These are phyloP conservation scores for Alternaria sp. DNA, from an alignment of 2,329 filamentous ascomycete genomes.

Conservation along the genomic window DNA sequence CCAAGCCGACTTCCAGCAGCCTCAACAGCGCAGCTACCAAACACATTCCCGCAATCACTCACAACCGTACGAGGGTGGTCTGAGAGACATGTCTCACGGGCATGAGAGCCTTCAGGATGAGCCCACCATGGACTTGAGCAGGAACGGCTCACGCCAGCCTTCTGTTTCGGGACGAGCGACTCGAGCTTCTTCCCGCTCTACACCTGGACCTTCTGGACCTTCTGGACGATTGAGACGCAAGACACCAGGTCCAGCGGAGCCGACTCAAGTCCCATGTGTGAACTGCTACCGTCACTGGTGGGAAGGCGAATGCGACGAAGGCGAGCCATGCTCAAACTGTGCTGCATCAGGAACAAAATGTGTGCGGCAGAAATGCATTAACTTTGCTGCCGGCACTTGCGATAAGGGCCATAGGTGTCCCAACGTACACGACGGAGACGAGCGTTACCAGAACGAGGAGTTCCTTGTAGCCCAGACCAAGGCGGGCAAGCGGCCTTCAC, in stretches of 20 bases:
- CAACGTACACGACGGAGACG: not conserved
- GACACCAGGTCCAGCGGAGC: not conserved
- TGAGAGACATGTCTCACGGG: not conserved
- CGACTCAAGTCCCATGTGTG: not conserved
- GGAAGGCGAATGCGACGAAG: not conserved
- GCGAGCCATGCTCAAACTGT: not conserved
- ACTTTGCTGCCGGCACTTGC: not conserved
- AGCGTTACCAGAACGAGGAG: not conserved
- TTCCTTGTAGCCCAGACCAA: not conserved
- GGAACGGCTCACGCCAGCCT: not conserved
- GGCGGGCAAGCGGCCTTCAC: not conserved
- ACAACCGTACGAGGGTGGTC: not conserved
- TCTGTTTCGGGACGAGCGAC: not conserved
- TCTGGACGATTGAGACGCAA: not conserved
- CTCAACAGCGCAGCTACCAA: not conserved
- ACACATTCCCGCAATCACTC: not conserved
- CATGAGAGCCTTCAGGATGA: not conserved
- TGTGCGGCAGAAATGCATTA: not conserved
- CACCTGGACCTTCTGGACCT: not conserved
- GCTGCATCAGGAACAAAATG: not conserved
- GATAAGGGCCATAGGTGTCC: not conserved
- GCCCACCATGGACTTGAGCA: not conserved
- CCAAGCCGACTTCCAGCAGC: not conserved
- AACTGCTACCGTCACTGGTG: slow-evolving; percentile 2
- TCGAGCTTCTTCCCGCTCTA: not conserved